These are phyloP conservation scores for Penicillium sp. DNA, from an alignment of 2,329 filamentous ascomycete genomes.

Conservation along the genomic window DNA sequence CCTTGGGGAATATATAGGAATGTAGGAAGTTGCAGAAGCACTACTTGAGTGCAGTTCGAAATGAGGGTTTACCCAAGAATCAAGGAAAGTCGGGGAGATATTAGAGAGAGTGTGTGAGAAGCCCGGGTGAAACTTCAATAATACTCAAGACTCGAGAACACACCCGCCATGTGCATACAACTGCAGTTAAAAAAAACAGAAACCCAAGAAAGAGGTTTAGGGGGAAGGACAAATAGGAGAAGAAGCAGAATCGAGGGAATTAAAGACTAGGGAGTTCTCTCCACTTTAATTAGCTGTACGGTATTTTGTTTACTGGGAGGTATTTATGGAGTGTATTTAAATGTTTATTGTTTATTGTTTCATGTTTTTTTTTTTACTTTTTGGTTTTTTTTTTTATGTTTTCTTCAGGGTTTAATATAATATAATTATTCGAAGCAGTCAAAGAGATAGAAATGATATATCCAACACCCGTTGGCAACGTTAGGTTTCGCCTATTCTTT, in stretches of 20 bases:
- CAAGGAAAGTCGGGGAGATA: constrained; percentile 28
- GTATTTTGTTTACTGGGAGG: not conserved
- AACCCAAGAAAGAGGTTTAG: constrained; percentile 14
- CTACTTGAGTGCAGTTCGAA: constrained; percentile 8
- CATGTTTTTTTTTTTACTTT: not conserved
- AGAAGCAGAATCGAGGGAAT: constrained; percentile 10
- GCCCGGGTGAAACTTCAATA: constrained; percentile 23
- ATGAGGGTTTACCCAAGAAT: constrained; percentile 9
- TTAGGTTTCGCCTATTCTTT: not conserved
- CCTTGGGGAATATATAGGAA: not conserved
- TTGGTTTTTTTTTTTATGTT: not conserved
- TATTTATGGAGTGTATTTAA: not conserved
- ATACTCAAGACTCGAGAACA: constrained; percentile 8
- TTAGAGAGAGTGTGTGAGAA: constrained; percentile 42
- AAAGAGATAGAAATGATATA: not conserved
- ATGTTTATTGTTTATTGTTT: constrained; percentile 3
- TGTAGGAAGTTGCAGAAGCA: not conserved
- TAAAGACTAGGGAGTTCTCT: constrained; percentile 17
- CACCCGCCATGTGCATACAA: constrained; percentile 5
- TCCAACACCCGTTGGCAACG: not conserved
- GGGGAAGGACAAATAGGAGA: constrained; percentile 16
- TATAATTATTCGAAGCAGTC: not conserved
- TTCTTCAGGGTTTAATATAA: not conserved
- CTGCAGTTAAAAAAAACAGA: constrained; percentile 3
- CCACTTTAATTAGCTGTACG: constrained; percentile 10